Evolutionary conservation across 352 stramenopile species (phyloP), one percentile per base, ranked within the genome.

Genomic region (Pythium phragmitis): DNA sequence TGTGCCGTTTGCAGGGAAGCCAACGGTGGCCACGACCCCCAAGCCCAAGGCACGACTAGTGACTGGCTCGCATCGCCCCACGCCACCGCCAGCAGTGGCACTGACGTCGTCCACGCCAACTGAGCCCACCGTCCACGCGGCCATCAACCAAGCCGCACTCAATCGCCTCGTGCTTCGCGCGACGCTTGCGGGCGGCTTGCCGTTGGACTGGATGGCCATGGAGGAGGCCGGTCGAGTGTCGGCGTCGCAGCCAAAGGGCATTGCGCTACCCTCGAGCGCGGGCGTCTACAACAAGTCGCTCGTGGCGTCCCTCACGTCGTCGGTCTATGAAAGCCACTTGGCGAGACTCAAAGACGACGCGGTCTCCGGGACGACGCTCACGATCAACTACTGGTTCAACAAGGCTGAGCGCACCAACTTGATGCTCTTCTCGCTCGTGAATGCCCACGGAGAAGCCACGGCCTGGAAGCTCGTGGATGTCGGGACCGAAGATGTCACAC

Each of bases 351-450:
- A 82, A 63, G 79, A 81, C 8, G 85, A 91, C 26, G 13, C 28
- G 0, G 39, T 14, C 14, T 57, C 76, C 45, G 82, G 82, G 6
- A 68, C 89, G 60, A 91, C 83, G 19, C 51, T 94, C 13, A 75
- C 81, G 30, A 79, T 92, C 60, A 91, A 75, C 26, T 78, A 66
- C 41, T 94, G 82, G 82, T 59, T 64, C 33, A 73, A 75, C 47
- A 81, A 83, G 59, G 80, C 73, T 14, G 69, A 77, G 33, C 72
- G 77, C 28, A 82, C 78, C 5, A 83, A 66, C 21, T 67, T 88
- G 8, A 66, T 88, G 53, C 62, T 91, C 13, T 76, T 92, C 7
- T 92, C 85, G 16, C 68, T 94, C 7, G 72, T 92, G 42, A 91
- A 91, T 57, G 72, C 80, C 23, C 60, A 85, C 3, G 83, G 82